Evolutionary conservation across 73 alveolate species (phyloP), one percentile per base, ranked within the genome.

Genomic region (Paramecium biaurelia): DNA sequence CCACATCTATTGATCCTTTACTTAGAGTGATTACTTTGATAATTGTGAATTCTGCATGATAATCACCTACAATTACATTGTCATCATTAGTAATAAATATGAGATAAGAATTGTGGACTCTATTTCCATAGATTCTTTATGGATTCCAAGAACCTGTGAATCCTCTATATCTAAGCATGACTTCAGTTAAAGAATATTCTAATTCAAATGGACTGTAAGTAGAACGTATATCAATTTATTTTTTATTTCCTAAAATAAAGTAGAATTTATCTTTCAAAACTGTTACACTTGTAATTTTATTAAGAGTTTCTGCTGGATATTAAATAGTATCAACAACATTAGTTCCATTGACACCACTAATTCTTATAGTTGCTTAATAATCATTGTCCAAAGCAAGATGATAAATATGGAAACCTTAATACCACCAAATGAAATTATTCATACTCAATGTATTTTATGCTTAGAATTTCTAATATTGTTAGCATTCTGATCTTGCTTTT

Each of bases 361-460:
- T 18, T 30, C 56, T 30, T 26, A 79, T 79, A 1, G 90, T 20
- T 1, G 74, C 70, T 4, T 12, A 43, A 21, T 41, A 43, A 79
- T 79, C 90, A 15, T 38, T 42, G 10, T 42, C 90, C 9, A 79
- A 58, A 6, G 34, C 23, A 9, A 79, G 28, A 45, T 79, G 56
- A 45, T 79, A 34, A 20, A 79, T 79, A 15, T 79, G 14, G 14
- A 30, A 32, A 4, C 42, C 45, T 4, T 42, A 21, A 30, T 32
- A 37, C 90, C 90, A 79, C 90, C 90, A 79, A 5, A 47, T 63
- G n/a, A 79, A 79, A 10, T 41, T 79, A 24, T 41, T 42, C 28
- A 35, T 2, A 38, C 14, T 72, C 20, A 72, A 37, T n/a, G 5
- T 1, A 18, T 21, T 2, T n/a, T 0, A 10, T 23, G 11, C 0